These are phyloP conservation scores for Fraxinus nigra DNA, from an alignment of 305 asterid genomes.

Conservation along the genomic window DNA sequence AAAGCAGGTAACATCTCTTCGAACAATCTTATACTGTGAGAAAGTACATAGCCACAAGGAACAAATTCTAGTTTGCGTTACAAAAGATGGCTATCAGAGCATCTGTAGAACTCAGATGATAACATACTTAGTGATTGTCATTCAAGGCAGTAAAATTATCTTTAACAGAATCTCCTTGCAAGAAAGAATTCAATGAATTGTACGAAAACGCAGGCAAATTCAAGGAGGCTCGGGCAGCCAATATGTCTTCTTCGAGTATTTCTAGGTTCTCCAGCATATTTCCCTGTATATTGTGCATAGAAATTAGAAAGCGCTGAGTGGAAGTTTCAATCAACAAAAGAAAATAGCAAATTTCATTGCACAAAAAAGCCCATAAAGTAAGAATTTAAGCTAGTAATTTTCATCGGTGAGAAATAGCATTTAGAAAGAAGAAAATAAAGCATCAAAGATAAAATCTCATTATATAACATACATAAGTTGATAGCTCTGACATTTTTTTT, in stretches of 20 bases:
- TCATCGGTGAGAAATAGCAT: background rate
- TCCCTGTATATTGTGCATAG: conserved; percentile 40
- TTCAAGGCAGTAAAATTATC: conserved; percentile 12
- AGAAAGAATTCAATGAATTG: conserved; percentile 32
- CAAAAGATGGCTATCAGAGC: background rate
- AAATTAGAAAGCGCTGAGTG: background rate
- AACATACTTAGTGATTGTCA: background rate
- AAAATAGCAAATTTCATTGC: background rate
- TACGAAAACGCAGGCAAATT: conserved; percentile 45
- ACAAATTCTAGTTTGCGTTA: background rate
- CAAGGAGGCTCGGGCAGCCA: conserved; percentile 47
- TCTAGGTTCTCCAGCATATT: conserved; percentile 30
- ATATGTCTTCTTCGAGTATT: conserved; percentile 58
- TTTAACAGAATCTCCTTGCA: conserved; percentile 16
- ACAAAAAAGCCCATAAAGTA: background rate
- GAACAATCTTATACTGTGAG: background rate
- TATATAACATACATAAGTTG: background rate
- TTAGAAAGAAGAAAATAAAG: background rate
- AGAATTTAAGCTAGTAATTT: background rate
- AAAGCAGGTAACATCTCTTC: background rate
- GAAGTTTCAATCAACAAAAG: background rate
- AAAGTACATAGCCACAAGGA: background rate
- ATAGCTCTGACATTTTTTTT: background rate
- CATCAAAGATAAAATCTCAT: background rate
- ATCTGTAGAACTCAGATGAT: background rate